phyloP scores from a whole-genome alignment of 2,329 filamentous ascomycete genomes.

The Alternaria gaisen region DNA sequence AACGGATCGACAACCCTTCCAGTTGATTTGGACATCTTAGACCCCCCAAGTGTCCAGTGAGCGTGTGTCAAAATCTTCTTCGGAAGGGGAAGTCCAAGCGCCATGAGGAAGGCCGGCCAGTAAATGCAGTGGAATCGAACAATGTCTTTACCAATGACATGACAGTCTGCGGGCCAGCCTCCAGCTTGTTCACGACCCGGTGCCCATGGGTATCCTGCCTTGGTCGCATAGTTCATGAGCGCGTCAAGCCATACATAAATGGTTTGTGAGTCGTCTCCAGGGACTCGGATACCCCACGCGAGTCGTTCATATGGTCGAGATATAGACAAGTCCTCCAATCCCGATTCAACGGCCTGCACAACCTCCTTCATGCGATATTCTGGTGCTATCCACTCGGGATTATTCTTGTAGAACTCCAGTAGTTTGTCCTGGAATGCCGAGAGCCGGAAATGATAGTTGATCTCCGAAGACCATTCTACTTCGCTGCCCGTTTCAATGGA shows the following conservation, averaged over 20 bases:
- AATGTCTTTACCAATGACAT: conserved; percentile 97
- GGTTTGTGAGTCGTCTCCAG: conserved; percentile 83
- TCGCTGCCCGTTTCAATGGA: conserved; percentile 88
- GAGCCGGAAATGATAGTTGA: conserved; percentile 93
- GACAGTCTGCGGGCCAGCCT: conserved; percentile 90
- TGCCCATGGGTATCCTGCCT: conserved; percentile 83
- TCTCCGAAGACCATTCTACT: conserved; percentile 93
- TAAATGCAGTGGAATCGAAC: conserved; percentile 94
- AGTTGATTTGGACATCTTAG: conserved; percentile 96
- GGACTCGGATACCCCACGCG: conserved; percentile 88
- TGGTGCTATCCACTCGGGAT: conserved; percentile 81
- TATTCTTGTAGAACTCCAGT: conserved; percentile 79
- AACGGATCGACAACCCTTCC: conserved; percentile 97
- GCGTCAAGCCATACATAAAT: conserved; percentile 99
- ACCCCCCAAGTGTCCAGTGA: conserved; percentile 91
- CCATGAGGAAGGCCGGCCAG: conserved; percentile 96
- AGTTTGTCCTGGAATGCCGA: conserved; percentile 82
- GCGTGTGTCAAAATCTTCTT: conserved; percentile 85
- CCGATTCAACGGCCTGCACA: conserved; percentile 75
- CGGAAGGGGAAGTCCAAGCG: conserved; percentile 79
- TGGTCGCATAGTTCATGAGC: conserved; percentile 91
- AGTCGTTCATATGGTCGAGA: conserved; percentile 82
- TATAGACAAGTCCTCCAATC: conserved; percentile 86
- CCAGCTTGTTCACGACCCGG: conserved; percentile 68
- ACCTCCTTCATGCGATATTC: conserved; percentile 78